Percentiles rank a stretch among this genome's conserved stretches.
Evolutionary conservation across 805 yeast species (phyloP).

Genomic region (Isabelozyma pseudorhagii): DNA sequence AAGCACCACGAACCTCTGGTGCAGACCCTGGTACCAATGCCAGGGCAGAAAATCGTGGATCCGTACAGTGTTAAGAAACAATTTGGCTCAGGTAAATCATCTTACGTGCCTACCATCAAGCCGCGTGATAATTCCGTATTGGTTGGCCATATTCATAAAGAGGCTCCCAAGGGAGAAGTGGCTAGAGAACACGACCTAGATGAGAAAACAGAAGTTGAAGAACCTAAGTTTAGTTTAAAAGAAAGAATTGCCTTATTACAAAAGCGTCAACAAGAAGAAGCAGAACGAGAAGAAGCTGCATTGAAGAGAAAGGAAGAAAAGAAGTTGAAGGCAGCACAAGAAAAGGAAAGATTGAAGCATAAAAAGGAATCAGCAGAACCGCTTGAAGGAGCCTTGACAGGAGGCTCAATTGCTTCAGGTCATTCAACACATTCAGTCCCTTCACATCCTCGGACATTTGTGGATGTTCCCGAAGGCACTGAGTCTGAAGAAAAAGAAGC

Average conservation of each 20-base stretch:
- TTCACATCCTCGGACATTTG: neutral
- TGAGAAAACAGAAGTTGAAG: slow-evolving; percentile 45
- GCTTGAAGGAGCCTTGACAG: neutral
- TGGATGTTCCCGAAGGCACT: neutral
- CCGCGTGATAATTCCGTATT: slow-evolving; percentile 37
- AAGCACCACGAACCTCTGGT: slow-evolving; percentile 2
- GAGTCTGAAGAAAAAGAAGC: neutral
- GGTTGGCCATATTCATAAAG: slow-evolving; percentile 22
- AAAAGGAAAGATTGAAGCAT: slow-evolving; percentile 19
- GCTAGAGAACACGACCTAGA: slow-evolving; percentile 22
- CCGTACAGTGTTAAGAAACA: slow-evolving; percentile 53
- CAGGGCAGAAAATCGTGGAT: slow-evolving; percentile 34
- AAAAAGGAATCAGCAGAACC: slow-evolving; percentile 12
- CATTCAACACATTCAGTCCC: neutral
- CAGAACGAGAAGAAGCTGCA: slow-evolving; percentile 64
- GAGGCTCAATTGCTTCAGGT: neutral
- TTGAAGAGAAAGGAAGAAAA: slow-evolving; percentile 49
- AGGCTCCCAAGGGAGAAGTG: slow-evolving; percentile 19
- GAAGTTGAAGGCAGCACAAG: slow-evolving; percentile 40
- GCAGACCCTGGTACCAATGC: slow-evolving; percentile 13
- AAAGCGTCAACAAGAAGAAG: slow-evolving; percentile 76
- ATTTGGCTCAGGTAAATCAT: slow-evolving; percentile 57
- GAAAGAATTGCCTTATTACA: slow-evolving; percentile 86
- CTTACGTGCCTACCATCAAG: slow-evolving; percentile 51
- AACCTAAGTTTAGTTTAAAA: slow-evolving; percentile 76